These are phyloP conservation scores for Ascocoryne sarcoides DNA, from an alignment of 2,329 filamentous ascomycete genomes.

Conservation along the genomic window DNA sequence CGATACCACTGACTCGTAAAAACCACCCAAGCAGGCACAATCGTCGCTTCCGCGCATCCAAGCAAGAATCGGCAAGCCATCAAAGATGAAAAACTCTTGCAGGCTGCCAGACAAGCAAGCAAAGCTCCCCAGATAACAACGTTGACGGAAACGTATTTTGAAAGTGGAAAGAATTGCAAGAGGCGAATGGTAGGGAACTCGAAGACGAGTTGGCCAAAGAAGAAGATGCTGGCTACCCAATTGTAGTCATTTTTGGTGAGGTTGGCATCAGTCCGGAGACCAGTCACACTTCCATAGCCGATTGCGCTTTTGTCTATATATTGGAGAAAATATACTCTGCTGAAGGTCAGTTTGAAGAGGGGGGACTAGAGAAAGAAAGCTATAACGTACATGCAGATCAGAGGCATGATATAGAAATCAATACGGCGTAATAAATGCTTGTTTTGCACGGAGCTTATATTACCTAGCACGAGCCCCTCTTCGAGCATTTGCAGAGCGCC, in stretches of 20 bases:
- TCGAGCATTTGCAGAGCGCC: constrained; percentile 5
- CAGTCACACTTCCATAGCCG: constrained; percentile 47
- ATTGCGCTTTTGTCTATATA: constrained; percentile 4
- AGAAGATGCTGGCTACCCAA: constrained; percentile 36
- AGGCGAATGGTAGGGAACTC: constrained; percentile 43
- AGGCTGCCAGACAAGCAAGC: constrained; percentile 17
- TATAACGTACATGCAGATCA: constrained; percentile 5
- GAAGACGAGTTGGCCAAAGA: constrained; percentile 27
- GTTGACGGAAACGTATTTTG: constrained; percentile 44
- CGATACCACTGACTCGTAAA: neutral
- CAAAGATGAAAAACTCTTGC: constrained; percentile 1
- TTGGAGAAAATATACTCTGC: constrained; percentile 5
- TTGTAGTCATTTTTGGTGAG: constrained; percentile 41
- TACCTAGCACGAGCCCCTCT: neutral
- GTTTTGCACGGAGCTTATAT: constrained; percentile 10
- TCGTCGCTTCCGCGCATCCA: constrained; percentile 15
- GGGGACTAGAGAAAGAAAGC: too few relatives aligned
- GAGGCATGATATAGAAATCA: constrained; percentile 6
- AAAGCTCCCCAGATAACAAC: constrained; percentile 40
- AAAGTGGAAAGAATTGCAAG: constrained; percentile 41
- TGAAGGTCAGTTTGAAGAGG: too few relatives aligned
- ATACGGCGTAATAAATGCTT: constrained; percentile 5
- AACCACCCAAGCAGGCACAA: constrained; percentile 22
- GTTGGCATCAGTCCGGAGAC: constrained; percentile 42
- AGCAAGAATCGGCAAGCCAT: constrained; percentile 28